Conservation (phyloP, 106 monocot genomes). For the Iris macrosiphon region DNA sequence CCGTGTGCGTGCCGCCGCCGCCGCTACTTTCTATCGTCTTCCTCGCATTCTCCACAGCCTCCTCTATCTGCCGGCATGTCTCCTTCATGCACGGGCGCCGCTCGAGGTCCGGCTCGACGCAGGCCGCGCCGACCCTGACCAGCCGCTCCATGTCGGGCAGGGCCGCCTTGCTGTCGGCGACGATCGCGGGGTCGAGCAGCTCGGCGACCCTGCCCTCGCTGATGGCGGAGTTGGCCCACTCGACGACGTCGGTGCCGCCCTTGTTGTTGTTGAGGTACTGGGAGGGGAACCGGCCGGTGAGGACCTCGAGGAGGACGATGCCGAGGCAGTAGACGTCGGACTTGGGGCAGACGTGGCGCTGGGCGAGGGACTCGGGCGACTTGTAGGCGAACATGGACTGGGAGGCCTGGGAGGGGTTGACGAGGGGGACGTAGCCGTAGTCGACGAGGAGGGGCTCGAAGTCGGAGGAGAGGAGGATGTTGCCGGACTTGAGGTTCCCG, state of each 20-base stretch:
- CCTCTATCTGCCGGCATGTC: conserved; percentile 36
- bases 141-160: conserved; percentile 29
- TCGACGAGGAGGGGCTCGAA: conserved; percentile 71
- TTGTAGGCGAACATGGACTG: conserved; percentile 40
- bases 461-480: conserved; percentile 54
- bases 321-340: conserved; percentile 91
- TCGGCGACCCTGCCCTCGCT: conserved; percentile 27
- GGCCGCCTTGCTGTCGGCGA: not conserved
- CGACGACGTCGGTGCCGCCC: conserved; percentile 60
- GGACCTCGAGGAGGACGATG: conserved; percentile 75
- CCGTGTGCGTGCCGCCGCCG: not conserved
- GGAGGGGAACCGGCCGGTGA: conserved; percentile 77
- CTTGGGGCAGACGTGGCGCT: conserved; percentile 35
- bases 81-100: conserved; percentile 38
- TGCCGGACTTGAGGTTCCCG: conserved; percentile 87
- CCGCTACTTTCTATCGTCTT: not conserved
- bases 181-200: conserved; percentile 39
- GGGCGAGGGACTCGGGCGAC: conserved; percentile 49
- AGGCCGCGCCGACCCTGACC: conserved; percentile 27
- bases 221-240: conserved; percentile 32
- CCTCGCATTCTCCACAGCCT: conserved; percentile 17
- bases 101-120: conserved; percentile 30
- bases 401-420: conserved; percentile 41
- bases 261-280: conserved; percentile 52
- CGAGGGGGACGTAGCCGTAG: conserved; percentile 57